Evolutionary conservation across 768 basidiomycete genomes (phyloP), one percentile per base, ranked within the genome.

Genomic region (Macrocybe gigantea): DNA sequence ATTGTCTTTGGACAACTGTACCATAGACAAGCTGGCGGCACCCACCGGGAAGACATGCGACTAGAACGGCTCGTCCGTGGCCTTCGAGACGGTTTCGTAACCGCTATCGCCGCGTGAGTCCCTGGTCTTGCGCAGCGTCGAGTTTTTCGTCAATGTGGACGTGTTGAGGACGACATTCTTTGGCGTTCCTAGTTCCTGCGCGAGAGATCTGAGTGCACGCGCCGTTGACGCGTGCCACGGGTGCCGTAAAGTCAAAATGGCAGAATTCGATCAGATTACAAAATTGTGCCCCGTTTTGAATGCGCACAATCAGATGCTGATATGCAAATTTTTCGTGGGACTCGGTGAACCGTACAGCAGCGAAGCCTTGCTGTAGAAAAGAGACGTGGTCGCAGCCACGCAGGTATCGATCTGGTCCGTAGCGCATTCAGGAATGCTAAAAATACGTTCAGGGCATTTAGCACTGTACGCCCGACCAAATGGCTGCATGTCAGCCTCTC

Each of bases 271-370:
- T 55, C 39, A 79, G 69, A 58, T 80, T 78, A 32, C 79, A 78
- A 53, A 77, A 79, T 55, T 79, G 77, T 12, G 71, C 58, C 6
- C 75, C 77, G 33, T 75, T 65, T 33, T 59, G 64, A 38, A 80
- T 67, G 29, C 77, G 72, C 39, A 74, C 66, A 54, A 79, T 70
- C 57, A 79, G 79, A 57, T 79, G 76, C 59, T 80, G 77, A 55
- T 79, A 77, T 31, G 73, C 75, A 56, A 79, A 56, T 79, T 22
- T 71, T 58, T 80, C 77, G 57, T 74, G 63, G 6, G 77, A 77
- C 52, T 79, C 79, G 1, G 75, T 78, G 65, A 78, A 79, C 22
- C 77, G 72, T 22, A 77, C 72, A 0, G 78, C 79, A 8, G 79
- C 65, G 63, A 72, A 78, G 9, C 77, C 78, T 49, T 64, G 63